These are phyloP conservation scores for Macadamia tetraphylla DNA, from an alignment of 164 flowering plant genomes.

Conservation along the genomic window DNA sequence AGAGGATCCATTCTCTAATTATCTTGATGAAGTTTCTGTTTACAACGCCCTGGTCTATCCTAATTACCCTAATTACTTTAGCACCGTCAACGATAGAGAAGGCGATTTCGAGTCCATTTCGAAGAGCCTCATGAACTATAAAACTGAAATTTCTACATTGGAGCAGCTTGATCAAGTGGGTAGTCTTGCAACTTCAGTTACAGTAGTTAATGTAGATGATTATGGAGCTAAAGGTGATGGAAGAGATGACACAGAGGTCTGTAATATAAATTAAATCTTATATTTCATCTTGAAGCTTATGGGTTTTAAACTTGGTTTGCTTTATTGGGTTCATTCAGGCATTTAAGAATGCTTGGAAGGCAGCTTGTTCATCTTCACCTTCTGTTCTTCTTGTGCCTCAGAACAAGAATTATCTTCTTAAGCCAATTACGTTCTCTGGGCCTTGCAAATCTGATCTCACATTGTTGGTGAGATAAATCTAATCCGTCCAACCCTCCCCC, in stretches of 20 bases:
- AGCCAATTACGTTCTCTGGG: no score
- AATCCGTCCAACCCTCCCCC: not conserved
- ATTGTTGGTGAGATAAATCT: conserved; percentile 33
- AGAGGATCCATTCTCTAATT: conserved; percentile 17
- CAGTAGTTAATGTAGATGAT: conserved; percentile 29
- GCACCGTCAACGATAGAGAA: conserved; percentile 11
- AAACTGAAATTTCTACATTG: conserved; percentile 4
- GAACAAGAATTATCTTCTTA: no score
- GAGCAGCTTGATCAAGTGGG: conserved; percentile 7
- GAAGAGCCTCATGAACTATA: conserved; percentile 8
- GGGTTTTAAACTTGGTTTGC: not conserved
- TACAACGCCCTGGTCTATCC: conserved; percentile 25
- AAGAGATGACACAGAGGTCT: conserved; percentile 46
- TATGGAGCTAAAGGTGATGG: conserved; percentile 69
- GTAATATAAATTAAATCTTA: not conserved
- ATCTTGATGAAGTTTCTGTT: conserved; percentile 5
- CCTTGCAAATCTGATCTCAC: no score
- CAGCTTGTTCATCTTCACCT: no score
- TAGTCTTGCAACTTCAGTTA: conserved; percentile 10
- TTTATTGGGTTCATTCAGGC: no score
- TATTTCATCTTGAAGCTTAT: not conserved
- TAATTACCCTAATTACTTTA: conserved; percentile 16
- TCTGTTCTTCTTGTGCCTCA: no score
- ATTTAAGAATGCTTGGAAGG: no score
- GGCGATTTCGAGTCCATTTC: conserved; percentile 12